phyloP scores from a whole-genome alignment of 257 asterid species.

The Datura wrightii region DNA sequence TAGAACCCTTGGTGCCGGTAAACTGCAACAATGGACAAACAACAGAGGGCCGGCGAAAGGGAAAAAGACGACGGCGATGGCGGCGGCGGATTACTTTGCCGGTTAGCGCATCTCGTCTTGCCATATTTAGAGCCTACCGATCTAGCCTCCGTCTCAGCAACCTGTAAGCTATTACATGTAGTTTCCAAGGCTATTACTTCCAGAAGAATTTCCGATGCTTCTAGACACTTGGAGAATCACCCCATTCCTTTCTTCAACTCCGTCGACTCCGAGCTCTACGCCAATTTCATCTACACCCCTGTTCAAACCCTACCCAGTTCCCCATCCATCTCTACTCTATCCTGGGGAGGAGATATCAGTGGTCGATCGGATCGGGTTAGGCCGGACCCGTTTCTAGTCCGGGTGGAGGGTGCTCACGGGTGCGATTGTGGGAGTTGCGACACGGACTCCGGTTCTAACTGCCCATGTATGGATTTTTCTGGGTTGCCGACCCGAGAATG shows the following conservation, averaged over 20 bases:
- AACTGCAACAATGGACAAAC: background rate
- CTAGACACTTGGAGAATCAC: conserved; percentile 63
- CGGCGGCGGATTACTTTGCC: background rate
- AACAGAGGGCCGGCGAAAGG: background rate
- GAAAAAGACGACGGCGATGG: background rate
- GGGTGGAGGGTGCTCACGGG: conserved; percentile 52
- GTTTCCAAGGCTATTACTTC: conserved; percentile 55
- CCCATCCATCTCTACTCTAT: background rate
- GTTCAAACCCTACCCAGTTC: conserved; percentile 47
- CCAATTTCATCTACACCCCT: conserved; percentile 72
- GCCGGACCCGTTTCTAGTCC: conserved; percentile 51
- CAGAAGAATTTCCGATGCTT: conserved; percentile 68
- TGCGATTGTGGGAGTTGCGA: conserved; percentile 63
- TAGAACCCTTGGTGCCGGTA: too few relatives aligned
- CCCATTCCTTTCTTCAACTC: conserved; percentile 67
- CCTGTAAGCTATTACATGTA: conserved; percentile 59
- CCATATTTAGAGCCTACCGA: conserved; percentile 66
- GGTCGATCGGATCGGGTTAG: background rate
- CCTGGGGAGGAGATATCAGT: conserved; percentile 54
- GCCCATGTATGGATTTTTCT: conserved; percentile 53
- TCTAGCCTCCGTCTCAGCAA: conserved; percentile 60
- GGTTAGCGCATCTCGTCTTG: conserved; percentile 60
- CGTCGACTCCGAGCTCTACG: conserved; percentile 55
- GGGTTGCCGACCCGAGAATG: conserved; percentile 60
- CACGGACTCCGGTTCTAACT: conserved; percentile 35